phyloP scores from a whole-genome alignment of 179 eudicot genomes.

The Beta lomatogona region DNA sequence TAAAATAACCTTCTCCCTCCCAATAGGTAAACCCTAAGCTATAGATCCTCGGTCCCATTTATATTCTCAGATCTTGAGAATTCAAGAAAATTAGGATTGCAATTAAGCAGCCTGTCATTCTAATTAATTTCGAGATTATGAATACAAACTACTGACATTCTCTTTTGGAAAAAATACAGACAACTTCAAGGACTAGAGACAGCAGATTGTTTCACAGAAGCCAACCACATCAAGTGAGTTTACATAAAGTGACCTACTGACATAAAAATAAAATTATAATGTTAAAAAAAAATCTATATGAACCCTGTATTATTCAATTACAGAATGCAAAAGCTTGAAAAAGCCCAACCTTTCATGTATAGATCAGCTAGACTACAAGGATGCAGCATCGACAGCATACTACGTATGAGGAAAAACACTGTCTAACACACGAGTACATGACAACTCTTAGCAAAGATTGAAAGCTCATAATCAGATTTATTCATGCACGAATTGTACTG shows the following conservation, averaged over 20 bases:
- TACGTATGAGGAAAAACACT: background rate
- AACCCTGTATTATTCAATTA: too few relatives aligned
- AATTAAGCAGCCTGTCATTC: background rate
- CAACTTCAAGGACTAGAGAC: background rate
- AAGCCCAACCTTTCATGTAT: too few relatives aligned
- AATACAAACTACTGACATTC: background rate
- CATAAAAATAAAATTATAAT: background rate
- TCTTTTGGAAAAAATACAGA: background rate
- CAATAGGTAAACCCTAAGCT: too few relatives aligned
- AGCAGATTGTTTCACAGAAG: background rate
- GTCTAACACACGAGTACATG: background rate
- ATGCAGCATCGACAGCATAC: background rate
- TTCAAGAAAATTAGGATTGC: background rate
- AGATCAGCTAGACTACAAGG: background rate
- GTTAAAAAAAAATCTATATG: too few relatives aligned
- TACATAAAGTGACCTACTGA: background rate
- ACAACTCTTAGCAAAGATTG: background rate
- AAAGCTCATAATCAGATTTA: background rate
- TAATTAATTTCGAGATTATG: background rate
- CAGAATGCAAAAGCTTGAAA: too few relatives aligned
- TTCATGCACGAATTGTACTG: background rate
- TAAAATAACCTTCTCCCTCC: too few relatives aligned
- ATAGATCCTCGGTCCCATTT: background rate
- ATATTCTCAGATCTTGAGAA: background rate
- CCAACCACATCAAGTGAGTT: background rate